Percentiles rank a stretch among this genome's conserved stretches.
Evolutionary conservation across 116 monocot species (phyloP).

Genomic region (Papilionanthe hybrid): DNA sequence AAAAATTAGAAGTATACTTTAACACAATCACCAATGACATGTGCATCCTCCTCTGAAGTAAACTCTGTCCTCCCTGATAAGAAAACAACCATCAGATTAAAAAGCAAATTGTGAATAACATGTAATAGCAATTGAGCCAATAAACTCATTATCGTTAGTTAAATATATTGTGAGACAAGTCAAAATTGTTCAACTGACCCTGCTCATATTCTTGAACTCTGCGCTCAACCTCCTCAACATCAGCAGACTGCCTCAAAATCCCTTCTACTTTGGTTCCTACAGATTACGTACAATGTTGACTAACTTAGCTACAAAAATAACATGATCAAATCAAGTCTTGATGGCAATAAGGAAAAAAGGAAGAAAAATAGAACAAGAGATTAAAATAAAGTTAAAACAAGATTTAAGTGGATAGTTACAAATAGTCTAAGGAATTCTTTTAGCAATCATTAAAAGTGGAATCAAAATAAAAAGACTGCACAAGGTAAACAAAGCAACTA

Average conservation of each 20-base stretch:
- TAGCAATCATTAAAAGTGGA: no score
- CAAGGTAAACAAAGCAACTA: no score
- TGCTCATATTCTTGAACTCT: constrained; percentile 98
- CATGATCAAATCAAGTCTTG: no score
- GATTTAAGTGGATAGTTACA: no score
- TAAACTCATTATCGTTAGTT: neutral
- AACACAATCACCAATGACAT: constrained; percentile 96
- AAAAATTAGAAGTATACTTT: constrained; percentile 39
- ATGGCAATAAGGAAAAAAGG: neutral
- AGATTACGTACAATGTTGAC: constrained; percentile 6
- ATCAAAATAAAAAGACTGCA: no score
- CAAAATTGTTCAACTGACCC: constrained; percentile 34
- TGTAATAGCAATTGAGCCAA: neutral
- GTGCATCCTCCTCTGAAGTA: constrained; percentile 84
- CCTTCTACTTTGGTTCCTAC: constrained; percentile 88
- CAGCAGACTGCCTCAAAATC: constrained; percentile 88
- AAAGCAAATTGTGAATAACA: neutral
- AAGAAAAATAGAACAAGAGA: neutral
- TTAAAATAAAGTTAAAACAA: neutral
- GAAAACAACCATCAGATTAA: neutral
- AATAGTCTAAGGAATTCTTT: no score
- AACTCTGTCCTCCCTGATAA: constrained; percentile 80
- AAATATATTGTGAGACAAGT: neutral
- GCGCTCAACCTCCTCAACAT: constrained; percentile 92
- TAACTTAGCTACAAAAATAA: neutral